phyloP scores from a whole-genome alignment of 2,329 filamentous ascomycete species.

The Cercospora brassicicola region DNA sequence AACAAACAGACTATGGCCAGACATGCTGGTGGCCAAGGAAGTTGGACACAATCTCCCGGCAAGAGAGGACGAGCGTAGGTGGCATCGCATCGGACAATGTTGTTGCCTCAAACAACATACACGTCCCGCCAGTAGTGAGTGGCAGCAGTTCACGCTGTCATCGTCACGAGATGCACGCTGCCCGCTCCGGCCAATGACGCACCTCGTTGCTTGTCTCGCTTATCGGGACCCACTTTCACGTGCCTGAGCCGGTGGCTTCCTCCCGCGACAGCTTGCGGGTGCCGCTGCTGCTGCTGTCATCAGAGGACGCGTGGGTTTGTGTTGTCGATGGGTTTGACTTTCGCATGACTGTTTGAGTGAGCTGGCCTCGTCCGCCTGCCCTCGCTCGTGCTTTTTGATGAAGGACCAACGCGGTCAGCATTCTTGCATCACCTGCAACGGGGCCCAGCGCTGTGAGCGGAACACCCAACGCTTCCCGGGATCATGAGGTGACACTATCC shows the following conservation, averaged over 20 bases:
- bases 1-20: slow-evolving; percentile 26
- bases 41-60: background rate
- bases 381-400: background rate
- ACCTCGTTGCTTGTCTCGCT: background rate
- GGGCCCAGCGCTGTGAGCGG: background rate
- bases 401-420: slow-evolving; percentile 3
- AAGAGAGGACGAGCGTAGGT: slow-evolving; percentile 2
- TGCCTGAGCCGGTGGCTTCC: background rate
- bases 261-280: background rate
- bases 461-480: slow-evolving; percentile 1
- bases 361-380: background rate
- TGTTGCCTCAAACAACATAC: slow-evolving; percentile 17
- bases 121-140: background rate
- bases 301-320: background rate
- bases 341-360: background rate
- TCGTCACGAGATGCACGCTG: slow-evolving; percentile 4
- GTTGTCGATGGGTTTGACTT: background rate
- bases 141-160: background rate
- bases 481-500: slow-evolving; percentile 5
- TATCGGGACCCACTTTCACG: slow-evolving; percentile 3
- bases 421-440: background rate
- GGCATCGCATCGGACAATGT: slow-evolving; percentile 16
- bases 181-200: background rate
- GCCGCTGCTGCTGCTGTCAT: background rate
- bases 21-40: slow-evolving; percentile 25